A percentile compares a stretch with the other conserved stretches of the same genome.
phyloP scores from a whole-genome alignment of 139 green algal species.

The Yamagishiella unicocca region DNA sequence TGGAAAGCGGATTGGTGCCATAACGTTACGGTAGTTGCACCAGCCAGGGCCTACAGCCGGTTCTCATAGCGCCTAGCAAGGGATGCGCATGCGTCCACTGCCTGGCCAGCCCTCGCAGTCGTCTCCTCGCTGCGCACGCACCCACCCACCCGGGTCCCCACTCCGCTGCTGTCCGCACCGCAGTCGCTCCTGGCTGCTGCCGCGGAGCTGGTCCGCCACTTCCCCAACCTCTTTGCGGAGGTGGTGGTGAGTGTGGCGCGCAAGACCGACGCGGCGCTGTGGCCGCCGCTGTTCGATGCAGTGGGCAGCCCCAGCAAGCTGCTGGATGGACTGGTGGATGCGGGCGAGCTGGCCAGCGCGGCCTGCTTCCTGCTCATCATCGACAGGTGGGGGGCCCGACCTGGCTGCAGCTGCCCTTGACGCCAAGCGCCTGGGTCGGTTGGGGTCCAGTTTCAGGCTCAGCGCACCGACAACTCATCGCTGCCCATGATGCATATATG shows the following conservation, averaged over 20 bases:
- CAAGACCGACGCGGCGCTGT: constrained; percentile 95
- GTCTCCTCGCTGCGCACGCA: too few relatives aligned
- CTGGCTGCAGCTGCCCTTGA: too few relatives aligned
- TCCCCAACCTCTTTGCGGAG: constrained; percentile 74
- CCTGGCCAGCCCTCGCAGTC: too few relatives aligned
- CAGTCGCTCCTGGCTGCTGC: constrained; percentile 78
- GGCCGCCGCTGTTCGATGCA: constrained; percentile 92
- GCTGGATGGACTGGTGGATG: constrained; percentile 75
- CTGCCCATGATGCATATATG: too few relatives aligned
- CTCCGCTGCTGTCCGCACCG: not conserved
- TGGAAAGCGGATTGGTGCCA: too few relatives aligned
- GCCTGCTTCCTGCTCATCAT: constrained; percentile 86
- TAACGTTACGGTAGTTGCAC: too few relatives aligned
- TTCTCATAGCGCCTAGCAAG: too few relatives aligned
- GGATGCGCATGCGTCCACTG: too few relatives aligned
- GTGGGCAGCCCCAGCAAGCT: constrained; percentile 80
- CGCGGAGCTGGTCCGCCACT: constrained; percentile 77
- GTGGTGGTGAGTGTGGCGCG: constrained; percentile 93
- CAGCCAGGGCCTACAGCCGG: too few relatives aligned
- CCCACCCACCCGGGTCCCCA: not conserved
- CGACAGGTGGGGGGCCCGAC: constrained; percentile 65
- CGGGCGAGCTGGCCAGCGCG: constrained; percentile 72
- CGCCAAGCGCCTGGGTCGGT: too few relatives aligned
- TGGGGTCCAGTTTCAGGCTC: too few relatives aligned
- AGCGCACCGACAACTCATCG: too few relatives aligned